Base-by-base conservation (phyloP, 352 stramenopile genomes). In the Phytophthora macrochlamydospora region DNA sequence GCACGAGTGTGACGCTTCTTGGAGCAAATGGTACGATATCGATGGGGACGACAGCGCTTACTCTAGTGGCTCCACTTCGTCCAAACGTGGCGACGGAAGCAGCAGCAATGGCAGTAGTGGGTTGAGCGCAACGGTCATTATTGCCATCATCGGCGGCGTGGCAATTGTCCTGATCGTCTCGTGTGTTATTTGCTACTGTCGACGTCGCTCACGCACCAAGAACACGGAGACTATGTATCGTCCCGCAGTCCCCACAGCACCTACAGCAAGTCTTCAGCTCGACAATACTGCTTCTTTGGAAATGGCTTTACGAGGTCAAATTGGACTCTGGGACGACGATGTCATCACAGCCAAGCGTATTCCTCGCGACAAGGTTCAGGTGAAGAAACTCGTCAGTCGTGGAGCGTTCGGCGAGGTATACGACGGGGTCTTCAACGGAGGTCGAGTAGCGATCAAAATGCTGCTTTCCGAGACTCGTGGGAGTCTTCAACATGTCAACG, bases 351-450 rank as follows among this genome's bases (percentile, higher is more conserved):
- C 72, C 4, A 71, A 73, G 3, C 72, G 75, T 12, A 63, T 83
- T 7, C 64, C 74, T 31, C 56, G 77, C 32, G 71, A 81, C 37
- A 71, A 76, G 31, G 51, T 85, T 32, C 12, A 55, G 0, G 28
- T 71, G 4, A 58, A 65, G 28, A 55, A 75, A 28, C 44, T 76
- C 13, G 48, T 83, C 40, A 79, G 71, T 51, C 54, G 68, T 29
- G 83, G 80, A 7, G 68, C 58, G 0, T 89, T 77, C 53, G 76
- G 75, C 0, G 69, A 85, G 33, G 75, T 89, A 2, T 87, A 67
- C 53, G 45, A 57, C 18, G 79, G 79, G 1, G 7, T 53, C 29
- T 85, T 73, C 50, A 67, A 77, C 12, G 45, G 66, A 7, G 51
- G 82, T 8, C 40, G 53, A 1, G 69, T 89, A 1, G 72, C 77